phyloP scores from a whole-genome alignment of 2,329 filamentous ascomycete species.

The Fonsecaea pedrosoi region DNA sequence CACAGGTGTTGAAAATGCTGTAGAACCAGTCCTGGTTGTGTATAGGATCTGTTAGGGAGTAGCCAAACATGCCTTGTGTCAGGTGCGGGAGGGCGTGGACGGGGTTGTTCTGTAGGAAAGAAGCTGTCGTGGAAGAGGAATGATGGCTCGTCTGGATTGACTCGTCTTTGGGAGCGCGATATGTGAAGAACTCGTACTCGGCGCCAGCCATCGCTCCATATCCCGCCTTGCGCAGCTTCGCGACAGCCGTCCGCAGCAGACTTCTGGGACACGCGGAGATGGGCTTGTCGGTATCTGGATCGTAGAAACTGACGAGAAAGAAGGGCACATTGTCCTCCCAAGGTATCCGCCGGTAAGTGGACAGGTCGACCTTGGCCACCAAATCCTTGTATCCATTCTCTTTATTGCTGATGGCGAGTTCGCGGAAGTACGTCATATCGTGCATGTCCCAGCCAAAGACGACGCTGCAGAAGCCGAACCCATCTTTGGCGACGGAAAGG shows the following conservation, averaged over 20 bases:
- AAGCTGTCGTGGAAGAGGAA: slow-evolving; percentile 72
- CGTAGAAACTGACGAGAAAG: slow-evolving; percentile 82
- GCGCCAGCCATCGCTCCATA: slow-evolving; percentile 88
- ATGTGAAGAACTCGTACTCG: slow-evolving; percentile 96
- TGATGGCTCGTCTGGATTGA: slow-evolving; percentile 57
- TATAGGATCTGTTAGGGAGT: slow-evolving; percentile 83
- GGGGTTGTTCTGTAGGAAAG: slow-evolving; percentile 75
- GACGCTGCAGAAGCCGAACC: slow-evolving; percentile 93
- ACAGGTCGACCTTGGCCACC: slow-evolving; percentile 79
- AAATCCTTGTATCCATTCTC: slow-evolving; percentile 89
- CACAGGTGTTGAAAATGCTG: slow-evolving; percentile 80
- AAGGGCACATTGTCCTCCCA: slow-evolving; percentile 90
- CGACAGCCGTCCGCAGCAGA: slow-evolving; percentile 70
- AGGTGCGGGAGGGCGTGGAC: slow-evolving; percentile 75
- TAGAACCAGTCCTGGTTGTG: slow-evolving; percentile 96
- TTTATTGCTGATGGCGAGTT: slow-evolving; percentile 86
- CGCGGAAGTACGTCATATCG: slow-evolving; percentile 84
- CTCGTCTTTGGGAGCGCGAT: slow-evolving; percentile 67
- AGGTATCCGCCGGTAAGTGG: slow-evolving; percentile 80
- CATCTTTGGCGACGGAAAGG: slow-evolving; percentile 76
- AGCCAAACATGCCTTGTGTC: slow-evolving; percentile 95
- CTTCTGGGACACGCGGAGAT: slow-evolving; percentile 81
- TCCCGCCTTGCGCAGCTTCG: slow-evolving; percentile 71
- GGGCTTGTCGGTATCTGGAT: slow-evolving; percentile 75
- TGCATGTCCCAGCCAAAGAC: slow-evolving; percentile 99